phyloP scores from a whole-genome alignment of 768 basidiomycete species.

The Amylocystis lapponica region DNA sequence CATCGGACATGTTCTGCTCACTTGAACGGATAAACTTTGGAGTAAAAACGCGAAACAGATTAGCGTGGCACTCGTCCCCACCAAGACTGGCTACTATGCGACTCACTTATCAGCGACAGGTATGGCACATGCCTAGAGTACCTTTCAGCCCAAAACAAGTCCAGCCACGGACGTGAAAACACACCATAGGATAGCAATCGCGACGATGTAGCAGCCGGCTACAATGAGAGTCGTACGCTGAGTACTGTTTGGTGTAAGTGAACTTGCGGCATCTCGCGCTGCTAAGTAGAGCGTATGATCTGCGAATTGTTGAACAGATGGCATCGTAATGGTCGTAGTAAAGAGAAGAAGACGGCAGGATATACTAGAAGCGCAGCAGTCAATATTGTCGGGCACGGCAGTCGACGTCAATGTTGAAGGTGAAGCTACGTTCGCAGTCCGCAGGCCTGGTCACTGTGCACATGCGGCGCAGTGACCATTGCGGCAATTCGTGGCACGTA shows the following conservation, averaged over 20 bases:
- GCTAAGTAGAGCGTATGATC: slow-evolving; percentile 19
- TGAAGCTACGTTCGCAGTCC: no score
- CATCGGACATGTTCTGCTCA: no score
- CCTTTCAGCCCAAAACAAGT: slow-evolving; percentile 2
- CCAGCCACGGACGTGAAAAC: neutral
- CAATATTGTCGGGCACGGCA: no score
- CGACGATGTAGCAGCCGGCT: slow-evolving; percentile 67
- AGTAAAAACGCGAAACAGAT: neutral
- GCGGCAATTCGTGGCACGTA: no score
- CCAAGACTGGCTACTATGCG: neutral
- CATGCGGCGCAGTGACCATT: no score
- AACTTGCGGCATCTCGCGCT: slow-evolving; percentile 21
- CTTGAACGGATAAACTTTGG: slow-evolving; percentile 87
- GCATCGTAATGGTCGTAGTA: slow-evolving; percentile 13
- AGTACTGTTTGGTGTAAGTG: slow-evolving; percentile 60
- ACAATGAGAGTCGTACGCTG: slow-evolving; percentile 76
- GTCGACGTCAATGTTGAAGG: no score
- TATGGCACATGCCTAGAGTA: slow-evolving; percentile 67
- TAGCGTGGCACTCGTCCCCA: neutral
- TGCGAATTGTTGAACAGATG: slow-evolving; percentile 7
- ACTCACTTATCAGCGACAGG: slow-evolving; percentile 69
- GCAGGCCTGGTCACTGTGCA: no score
- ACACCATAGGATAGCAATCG: slow-evolving; percentile 78
- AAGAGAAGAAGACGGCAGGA: neutral
- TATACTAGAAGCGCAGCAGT: no score